A percentile compares a stretch with the other conserved stretches of the same genome.
Evolutionary conservation across 2,329 filamentous ascomycete species (phyloP).

Genomic region (Alternaria triticimaculans): DNA sequence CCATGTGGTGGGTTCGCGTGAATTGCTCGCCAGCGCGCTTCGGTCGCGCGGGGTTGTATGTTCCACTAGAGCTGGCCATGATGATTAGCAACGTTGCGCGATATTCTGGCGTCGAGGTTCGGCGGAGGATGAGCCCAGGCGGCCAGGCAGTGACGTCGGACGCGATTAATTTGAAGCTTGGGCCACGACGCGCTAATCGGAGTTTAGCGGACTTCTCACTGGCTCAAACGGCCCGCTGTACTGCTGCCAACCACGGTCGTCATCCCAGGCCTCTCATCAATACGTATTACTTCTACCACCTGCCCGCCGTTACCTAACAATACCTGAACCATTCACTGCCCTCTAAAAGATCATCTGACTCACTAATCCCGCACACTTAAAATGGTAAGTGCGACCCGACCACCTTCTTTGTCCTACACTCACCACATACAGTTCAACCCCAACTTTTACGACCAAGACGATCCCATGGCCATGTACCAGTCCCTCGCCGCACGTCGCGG

Average conservation of each 20-base stretch:
- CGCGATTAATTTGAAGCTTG: conserved; percentile 25
- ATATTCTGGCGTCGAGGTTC: neutral
- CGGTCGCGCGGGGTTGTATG: conserved; percentile 68
- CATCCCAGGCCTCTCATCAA: conserved; percentile 3
- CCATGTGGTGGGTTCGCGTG: conserved; percentile 73
- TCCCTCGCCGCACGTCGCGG: conserved; percentile 56
- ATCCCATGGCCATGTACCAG: conserved; percentile 61
- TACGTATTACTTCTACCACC: conserved; percentile 13
- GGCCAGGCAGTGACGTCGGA: conserved; percentile 21
- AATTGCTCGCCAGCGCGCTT: conserved; percentile 86
- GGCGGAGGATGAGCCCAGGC: neutral
- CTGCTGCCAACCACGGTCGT: conserved; percentile 18
- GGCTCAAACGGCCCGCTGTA: conserved; percentile 30
- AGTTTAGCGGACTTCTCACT: conserved; percentile 5
- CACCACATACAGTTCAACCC: conserved; percentile 47
- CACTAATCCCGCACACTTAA: conserved; percentile 2
- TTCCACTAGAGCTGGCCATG: conserved; percentile 41
- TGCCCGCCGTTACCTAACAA: conserved; percentile 23
- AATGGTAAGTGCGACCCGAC: conserved; percentile 44
- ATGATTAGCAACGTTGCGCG: neutral
- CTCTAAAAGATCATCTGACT: neutral
- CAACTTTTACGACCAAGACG: conserved; percentile 61
- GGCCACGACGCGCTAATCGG: conserved; percentile 17
- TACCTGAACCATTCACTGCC: neutral
- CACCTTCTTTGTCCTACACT: conserved; percentile 22